A percentile compares a stretch with the other conserved stretches of the same genome.
Evolutionary conservation across 495 filamentous ascomycete species (phyloP).

Genomic region (Trichoderma reesei): DNA sequence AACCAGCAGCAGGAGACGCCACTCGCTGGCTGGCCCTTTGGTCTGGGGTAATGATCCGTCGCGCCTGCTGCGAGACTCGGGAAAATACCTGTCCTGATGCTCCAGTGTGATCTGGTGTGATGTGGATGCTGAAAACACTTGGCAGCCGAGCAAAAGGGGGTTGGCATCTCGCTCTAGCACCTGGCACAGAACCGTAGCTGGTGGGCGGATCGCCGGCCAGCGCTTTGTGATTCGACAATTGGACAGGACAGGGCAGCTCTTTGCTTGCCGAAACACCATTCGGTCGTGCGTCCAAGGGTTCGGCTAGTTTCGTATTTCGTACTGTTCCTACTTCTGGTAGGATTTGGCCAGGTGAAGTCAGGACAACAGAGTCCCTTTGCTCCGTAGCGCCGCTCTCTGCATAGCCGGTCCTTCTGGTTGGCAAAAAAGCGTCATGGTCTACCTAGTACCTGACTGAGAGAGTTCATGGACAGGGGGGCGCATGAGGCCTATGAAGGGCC

Average conservation of each 20-base stretch:
- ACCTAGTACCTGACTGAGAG: no score
- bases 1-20: background rate
- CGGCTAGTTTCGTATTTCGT: background rate
- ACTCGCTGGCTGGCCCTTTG: background rate
- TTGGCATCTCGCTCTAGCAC: background rate
- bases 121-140: background rate
- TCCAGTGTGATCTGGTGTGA: background rate
- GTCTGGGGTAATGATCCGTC: background rate
- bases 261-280: background rate
- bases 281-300: background rate
- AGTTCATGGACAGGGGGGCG: background rate
- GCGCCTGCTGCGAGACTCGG: background rate
- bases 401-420: background rate
- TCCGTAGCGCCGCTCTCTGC: background rate
- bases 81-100: background rate
- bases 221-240: slow-evolving; percentile 11
- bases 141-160: background rate
- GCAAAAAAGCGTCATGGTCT: background rate
- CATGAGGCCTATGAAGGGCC: background rate
- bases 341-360: background rate
- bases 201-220: background rate
- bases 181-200: background rate
- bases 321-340: no score
- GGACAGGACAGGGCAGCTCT: background rate
- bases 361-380: background rate